These are phyloP conservation scores for Prunella vulgaris DNA, from an alignment of 257 asterid genomes.

Conservation along the genomic window DNA sequence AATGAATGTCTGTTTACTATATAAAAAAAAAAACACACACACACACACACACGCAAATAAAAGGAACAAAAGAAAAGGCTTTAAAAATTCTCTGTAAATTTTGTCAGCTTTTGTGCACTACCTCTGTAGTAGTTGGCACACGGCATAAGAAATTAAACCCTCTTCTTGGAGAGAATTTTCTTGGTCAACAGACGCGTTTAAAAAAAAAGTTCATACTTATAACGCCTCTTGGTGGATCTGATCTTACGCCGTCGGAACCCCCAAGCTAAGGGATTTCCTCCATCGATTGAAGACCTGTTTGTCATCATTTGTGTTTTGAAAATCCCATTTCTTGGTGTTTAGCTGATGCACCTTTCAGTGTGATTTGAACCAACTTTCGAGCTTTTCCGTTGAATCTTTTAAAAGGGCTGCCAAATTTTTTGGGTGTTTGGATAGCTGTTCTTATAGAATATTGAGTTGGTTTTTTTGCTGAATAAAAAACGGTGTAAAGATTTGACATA, in stretches of 20 bases:
- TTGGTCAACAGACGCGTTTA: slow-evolving; percentile 68
- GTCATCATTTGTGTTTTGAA: not conserved
- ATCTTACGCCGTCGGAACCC: slow-evolving; percentile 23
- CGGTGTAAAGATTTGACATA: slow-evolving; percentile 37
- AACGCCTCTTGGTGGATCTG: slow-evolving; percentile 40
- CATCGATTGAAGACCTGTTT: slow-evolving; percentile 17
- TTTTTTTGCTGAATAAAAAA: not conserved
- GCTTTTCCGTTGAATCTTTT: slow-evolving; percentile 9
- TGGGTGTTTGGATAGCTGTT: slow-evolving; percentile 20
- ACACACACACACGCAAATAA: slow-evolving; percentile 5
- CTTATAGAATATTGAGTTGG: too few relatives aligned
- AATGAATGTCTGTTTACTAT: not conserved
- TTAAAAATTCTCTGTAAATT: not conserved
- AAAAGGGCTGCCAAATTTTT: slow-evolving; percentile 22
- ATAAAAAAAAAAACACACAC: too few relatives aligned
- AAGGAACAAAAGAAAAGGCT: not conserved
- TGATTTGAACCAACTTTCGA: slow-evolving; percentile 22
- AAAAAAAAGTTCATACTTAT: slow-evolving; percentile 7
- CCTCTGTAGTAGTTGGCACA: slow-evolving; percentile 19
- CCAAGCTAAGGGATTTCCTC: slow-evolving; percentile 10
- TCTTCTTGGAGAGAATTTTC: slow-evolving; percentile 23
- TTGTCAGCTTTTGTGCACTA: slow-evolving; percentile 27
- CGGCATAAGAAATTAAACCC: slow-evolving; percentile 7
- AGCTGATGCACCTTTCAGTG: slow-evolving; percentile 20
- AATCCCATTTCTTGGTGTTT: slow-evolving; percentile 22